Conservation (phyloP, 78 protist species). For the Creolimax fragrantissima region DNA sequence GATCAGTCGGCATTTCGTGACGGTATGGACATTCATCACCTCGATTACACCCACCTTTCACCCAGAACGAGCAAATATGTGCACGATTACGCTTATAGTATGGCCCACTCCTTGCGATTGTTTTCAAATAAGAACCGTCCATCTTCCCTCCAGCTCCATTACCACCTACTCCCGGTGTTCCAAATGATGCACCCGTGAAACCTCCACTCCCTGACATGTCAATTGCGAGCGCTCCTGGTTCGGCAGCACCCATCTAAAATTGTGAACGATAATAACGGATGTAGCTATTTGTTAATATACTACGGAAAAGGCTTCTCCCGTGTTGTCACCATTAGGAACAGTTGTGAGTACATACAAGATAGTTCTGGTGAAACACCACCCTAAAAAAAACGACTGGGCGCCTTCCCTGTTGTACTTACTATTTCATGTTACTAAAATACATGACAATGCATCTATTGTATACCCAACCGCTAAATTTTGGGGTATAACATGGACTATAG, state of each 20-base stretch:
- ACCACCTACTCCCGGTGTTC: not conserved
- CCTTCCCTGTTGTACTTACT: no score
- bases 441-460: no score
- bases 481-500: no score
- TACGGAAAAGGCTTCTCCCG: not conserved
- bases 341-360: no score
- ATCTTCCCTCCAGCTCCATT: not conserved
- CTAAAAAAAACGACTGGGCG: no score
- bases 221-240: not conserved
- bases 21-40: slow-evolving; percentile 67
- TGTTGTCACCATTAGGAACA: not conserved
- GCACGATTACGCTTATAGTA: slow-evolving; percentile 52
- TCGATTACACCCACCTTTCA: slow-evolving; percentile 68
- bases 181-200: not conserved
- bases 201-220: not conserved
- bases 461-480: no score
- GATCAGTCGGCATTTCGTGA: slow-evolving; percentile 36
- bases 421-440: no score
- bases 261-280: no score
- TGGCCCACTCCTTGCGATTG: slow-evolving; percentile 50
- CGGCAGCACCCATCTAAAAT: not conserved
- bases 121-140: not conserved
- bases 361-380: no score
- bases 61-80: slow-evolving; percentile 64
- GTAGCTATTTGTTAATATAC: no score